Evolutionary conservation across 2,329 filamentous ascomycete genomes (phyloP).

Genomic region (Truncatella angustata): DNA sequence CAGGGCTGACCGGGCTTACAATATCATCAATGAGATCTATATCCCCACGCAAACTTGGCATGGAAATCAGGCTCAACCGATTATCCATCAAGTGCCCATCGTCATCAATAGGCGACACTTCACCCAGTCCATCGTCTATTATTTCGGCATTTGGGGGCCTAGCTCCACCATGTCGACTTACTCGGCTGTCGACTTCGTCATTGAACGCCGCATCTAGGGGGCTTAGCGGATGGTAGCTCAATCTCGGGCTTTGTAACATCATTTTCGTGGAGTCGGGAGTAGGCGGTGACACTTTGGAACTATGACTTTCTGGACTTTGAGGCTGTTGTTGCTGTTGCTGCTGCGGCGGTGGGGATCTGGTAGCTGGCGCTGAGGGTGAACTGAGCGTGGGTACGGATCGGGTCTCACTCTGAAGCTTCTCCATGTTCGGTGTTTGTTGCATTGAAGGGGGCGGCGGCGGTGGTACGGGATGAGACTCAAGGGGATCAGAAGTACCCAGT

Average conservation of each 20-base stretch:
- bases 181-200: constrained; percentile 11
- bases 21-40: background rate
- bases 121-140: background rate
- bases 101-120: constrained; percentile 8
- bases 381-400: background rate
- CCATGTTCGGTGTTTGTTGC: constrained; percentile 14
- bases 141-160: background rate
- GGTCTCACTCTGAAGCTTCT: constrained; percentile 7
- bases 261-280: constrained; percentile 10
- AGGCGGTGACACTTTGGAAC: background rate
- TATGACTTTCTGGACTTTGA: background rate
- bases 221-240: constrained; percentile 22
- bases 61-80: constrained; percentile 6
- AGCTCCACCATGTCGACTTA: constrained; percentile 2
- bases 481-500: constrained; percentile 20
- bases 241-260: constrained; percentile 20
- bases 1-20: background rate
- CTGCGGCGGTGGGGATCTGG: background rate
- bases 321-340: constrained; percentile 9
- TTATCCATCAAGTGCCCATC: background rate
- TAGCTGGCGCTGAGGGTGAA: background rate
- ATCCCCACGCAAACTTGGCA: background rate
- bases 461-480: constrained; percentile 21
- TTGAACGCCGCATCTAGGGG: constrained; percentile 22
- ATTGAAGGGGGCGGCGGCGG: background rate